Evolutionary conservation across 2,329 filamentous ascomycete genomes (phyloP), one percentile per base, ranked within the genome.

Genomic region (Hypomyces rosellus): DNA sequence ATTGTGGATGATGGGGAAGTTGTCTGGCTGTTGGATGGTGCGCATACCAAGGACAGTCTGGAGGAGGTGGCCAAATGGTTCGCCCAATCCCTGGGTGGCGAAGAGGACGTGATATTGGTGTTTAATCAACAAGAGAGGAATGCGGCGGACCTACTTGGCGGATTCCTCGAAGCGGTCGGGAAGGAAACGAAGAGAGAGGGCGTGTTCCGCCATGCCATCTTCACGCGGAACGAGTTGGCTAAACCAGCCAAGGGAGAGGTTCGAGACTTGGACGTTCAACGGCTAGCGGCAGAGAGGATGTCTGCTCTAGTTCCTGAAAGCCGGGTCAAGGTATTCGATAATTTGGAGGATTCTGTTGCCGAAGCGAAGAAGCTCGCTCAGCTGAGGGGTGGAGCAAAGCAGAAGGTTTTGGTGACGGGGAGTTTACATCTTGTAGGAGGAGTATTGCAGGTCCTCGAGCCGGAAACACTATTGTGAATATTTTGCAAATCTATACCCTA

Each of bases 61-160:
- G 76, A 81, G 47, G 77, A 88, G 39, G 86, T 87, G 11, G 88
- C 82, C 3, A 75, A 74, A 57, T 96, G 91, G 91, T 92, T 92
- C 60, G 80, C 79, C 2, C 69, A 69, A 7, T 70, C 75, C 44
- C 61, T 77, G n/a, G 62, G 50, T 7, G 38, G 55, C 1, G 52
- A 54, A 0, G 63, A 64, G 7, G 47, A 56, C 22, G 68, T 73
- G 41, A 73, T 88, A 0, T 71, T 97, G 42, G 77, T 97, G 44
- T 97, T 97, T 75, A 96, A 96, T 67, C 92, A 96, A 67, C 89
- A 96, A 63, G 89, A 89, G 9, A 81, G 90, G 33, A 84, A 96
- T 61, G 87, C 88, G 5, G 70, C 73, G 4, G 73, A 78, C 14
- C 75, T 95, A 1, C 78, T 92, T 2, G 70, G 69, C 33, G 76